Conservation (phyloP, 176 grass and related monocot genomes). For the Oryza australiensis region DNA sequence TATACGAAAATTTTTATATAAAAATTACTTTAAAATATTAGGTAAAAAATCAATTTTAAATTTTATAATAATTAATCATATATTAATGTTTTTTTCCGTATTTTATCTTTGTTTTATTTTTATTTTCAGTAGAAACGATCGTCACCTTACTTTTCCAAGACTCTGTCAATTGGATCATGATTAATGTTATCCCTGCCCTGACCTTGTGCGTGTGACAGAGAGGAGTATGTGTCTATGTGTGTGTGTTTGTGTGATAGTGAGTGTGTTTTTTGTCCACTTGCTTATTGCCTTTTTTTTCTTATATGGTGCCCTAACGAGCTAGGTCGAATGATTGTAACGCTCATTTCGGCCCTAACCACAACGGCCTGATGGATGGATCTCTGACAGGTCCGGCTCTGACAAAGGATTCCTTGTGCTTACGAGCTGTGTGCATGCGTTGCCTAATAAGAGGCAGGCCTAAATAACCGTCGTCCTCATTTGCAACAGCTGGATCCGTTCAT, state of each 20-base stretch:
- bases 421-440: background rate
- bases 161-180: background rate
- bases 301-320: background rate
- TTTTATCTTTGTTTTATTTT: too few species aligned
- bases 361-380: background rate
- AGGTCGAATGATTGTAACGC: slow-evolving; percentile 17
- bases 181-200: slow-evolving; percentile 5
- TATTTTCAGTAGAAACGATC: too few species aligned
- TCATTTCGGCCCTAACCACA: slow-evolving; percentile 6
- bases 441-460: background rate
- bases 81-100: too few species aligned
- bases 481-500: background rate
- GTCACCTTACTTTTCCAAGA: background rate
- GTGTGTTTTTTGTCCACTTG: background rate
- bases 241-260: background rate
- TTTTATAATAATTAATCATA: too few species aligned
- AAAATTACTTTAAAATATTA: too few species aligned
- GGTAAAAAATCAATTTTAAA: too few species aligned
- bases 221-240: background rate
- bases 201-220: too few species aligned
- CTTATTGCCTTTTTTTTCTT: background rate
- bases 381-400: background rate
- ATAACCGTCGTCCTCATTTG: background rate
- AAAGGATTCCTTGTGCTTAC: background rate
- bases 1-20: too few species aligned